Evolutionary conservation across 2,329 filamentous ascomycete genomes (phyloP).

Genomic region (Pyricularia grisea): DNA sequence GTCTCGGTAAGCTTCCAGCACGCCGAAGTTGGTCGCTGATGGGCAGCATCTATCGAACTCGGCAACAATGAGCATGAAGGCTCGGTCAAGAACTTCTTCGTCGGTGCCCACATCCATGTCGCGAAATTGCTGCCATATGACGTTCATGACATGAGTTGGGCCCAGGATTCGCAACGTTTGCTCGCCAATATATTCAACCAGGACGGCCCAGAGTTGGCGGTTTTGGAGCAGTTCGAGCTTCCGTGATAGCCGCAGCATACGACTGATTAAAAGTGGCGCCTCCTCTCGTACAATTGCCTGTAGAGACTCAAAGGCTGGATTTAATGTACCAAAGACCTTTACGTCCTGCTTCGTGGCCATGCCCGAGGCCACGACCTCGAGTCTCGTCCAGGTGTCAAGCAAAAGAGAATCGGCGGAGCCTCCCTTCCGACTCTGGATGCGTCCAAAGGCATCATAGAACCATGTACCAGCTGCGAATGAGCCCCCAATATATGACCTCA

Average conservation of each 20-base stretch:
- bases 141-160: conserved; percentile 18
- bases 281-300: conserved; percentile 22
- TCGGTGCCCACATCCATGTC: conserved; percentile 21
- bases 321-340: conserved; percentile 19
- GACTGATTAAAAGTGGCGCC: conserved; percentile 22
- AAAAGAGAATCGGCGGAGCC: neutral
- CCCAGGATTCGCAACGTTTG: conserved; percentile 21
- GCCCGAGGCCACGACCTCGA: conserved; percentile 6
- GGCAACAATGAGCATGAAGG: conserved; percentile 4
- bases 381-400: conserved; percentile 3
- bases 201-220: conserved; percentile 20
- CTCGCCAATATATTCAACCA: conserved; percentile 20
- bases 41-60: conserved; percentile 3
- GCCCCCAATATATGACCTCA: conserved; percentile 3
- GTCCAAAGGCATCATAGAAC: conserved; percentile 2
- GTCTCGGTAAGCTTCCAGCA: conserved; percentile 4
- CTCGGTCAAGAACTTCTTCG: conserved; percentile 5
- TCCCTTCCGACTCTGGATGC: conserved; percentile 3
- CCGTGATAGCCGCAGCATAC: conserved; percentile 24
- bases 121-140: conserved; percentile 21
- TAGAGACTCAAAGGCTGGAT: conserved; percentile 24
- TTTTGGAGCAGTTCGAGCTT: conserved; percentile 24
- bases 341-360: conserved; percentile 17
- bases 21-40: conserved; percentile 3
- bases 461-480: conserved; percentile 4